A percentile compares a stretch with the other conserved stretches of the same genome.
Evolutionary conservation across 1,284 basidiomycete species (phyloP).

Genomic region (Rhodotorula sp.): DNA sequence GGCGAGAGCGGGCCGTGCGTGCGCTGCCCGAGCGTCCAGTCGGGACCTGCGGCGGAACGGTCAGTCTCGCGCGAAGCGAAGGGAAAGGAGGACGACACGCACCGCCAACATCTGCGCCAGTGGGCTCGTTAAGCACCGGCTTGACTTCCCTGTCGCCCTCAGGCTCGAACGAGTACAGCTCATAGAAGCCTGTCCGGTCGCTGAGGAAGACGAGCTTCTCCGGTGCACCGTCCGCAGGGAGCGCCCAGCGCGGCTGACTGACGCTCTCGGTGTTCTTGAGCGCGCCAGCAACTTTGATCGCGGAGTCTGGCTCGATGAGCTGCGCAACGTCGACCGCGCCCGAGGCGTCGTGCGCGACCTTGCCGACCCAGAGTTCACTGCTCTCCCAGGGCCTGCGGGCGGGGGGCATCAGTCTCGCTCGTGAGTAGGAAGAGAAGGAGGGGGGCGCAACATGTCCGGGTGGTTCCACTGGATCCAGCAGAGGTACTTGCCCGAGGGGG

Average conservation of each 20-base stretch:
- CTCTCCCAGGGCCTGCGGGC: constrained; percentile 61
- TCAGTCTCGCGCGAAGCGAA: background rate
- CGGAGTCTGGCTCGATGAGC: background rate
- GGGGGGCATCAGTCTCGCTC: background rate
- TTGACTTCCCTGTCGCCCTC: constrained; percentile 43
- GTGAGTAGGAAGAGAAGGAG: background rate
- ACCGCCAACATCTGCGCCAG: constrained; percentile 56
- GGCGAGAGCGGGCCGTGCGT: constrained; percentile 60
- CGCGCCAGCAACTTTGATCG: constrained; percentile 35
- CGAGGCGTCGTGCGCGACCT: background rate
- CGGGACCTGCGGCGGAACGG: constrained; percentile 58
- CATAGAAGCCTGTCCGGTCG: constrained; percentile 69
- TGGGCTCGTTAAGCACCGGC: constrained; percentile 57
- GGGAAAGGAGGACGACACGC: background rate
- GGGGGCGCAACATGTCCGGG: constrained; percentile 68
- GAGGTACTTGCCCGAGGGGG: constrained; percentile 62
- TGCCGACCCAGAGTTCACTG: constrained; percentile 61
- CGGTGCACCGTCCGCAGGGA: background rate
- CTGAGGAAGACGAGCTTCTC: constrained; percentile 66
- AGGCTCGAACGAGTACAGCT: constrained; percentile 64
- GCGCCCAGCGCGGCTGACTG: constrained; percentile 59
- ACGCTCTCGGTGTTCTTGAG: constrained; percentile 42
- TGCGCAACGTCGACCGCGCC: background rate
- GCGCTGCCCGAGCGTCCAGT: constrained; percentile 61
- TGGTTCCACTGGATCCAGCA: constrained; percentile 70